These are phyloP conservation scores for Bruguiera gymnorhiza DNA, from an alignment of 345 rosid species.

Conservation along the genomic window DNA sequence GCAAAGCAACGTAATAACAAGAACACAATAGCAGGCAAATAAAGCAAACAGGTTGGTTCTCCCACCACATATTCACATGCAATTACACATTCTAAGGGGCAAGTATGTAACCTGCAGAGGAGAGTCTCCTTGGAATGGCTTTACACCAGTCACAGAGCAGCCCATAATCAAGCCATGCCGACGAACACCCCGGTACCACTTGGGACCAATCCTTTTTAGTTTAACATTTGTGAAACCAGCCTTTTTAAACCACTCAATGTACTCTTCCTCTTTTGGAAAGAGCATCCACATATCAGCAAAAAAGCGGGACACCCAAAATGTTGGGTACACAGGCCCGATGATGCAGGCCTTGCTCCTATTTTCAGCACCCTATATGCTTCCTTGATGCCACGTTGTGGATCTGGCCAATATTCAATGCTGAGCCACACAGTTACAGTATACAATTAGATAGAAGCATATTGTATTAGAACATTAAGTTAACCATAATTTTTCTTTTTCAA, in stretches of 20 bases:
- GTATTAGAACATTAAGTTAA: too few relatives aligned
- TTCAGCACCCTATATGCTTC: too few relatives aligned
- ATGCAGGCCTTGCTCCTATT: conserved; percentile 38
- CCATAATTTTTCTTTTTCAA: too few relatives aligned
- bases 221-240: conserved; percentile 37
- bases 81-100: background rate
- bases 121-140: conserved; percentile 33
- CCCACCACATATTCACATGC: background rate
- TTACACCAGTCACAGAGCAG: conserved; percentile 40
- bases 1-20: background rate
- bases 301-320: conserved; percentile 38
- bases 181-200: conserved; percentile 39
- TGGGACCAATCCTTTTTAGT: conserved; percentile 40
- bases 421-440: too few relatives aligned
- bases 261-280: conserved; percentile 41
- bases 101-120: conserved; percentile 26
- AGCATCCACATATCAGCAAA: conserved; percentile 43
- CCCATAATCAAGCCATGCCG: conserved; percentile 42
- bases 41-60: background rate
- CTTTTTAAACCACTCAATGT: conserved; percentile 39
- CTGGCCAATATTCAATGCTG: too few relatives aligned
- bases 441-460: too few relatives aligned
- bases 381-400: too few relatives aligned
- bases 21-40: background rate
- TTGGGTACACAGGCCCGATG: conserved; percentile 39